Percentiles rank a stretch among this genome's conserved stretches.
Conservation (phyloP, 257 asterid species). For the Solanum pinnatisectum region DNA sequence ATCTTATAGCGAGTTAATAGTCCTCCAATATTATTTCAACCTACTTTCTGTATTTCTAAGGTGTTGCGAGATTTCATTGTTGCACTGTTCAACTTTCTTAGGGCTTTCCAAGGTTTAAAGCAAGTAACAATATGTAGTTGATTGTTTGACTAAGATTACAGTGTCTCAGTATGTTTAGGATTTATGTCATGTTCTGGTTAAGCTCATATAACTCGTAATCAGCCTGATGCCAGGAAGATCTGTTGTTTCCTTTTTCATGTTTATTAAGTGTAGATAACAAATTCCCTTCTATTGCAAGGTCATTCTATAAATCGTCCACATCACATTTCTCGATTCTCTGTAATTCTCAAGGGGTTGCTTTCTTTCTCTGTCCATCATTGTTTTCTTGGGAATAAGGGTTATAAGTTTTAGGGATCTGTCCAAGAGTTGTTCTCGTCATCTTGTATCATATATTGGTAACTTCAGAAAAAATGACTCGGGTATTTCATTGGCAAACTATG, state of each 20-base stretch:
- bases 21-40: neutral
- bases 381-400: neutral
- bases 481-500: neutral
- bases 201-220: neutral
- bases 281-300: neutral
- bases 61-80: neutral
- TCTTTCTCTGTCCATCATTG: neutral
- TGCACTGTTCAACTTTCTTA: neutral
- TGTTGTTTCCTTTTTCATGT: neutral
- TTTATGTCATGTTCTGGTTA: neutral
- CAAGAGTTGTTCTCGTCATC: neutral
- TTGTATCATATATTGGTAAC: neutral
- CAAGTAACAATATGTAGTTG: neutral
- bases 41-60: neutral
- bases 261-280: neutral
- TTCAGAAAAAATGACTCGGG: neutral
- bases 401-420: neutral
- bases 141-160: neutral
- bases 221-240: neutral
- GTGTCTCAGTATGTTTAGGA: neutral
- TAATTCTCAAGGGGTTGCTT: neutral
- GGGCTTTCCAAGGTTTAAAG: neutral
- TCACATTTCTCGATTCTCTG: neutral
- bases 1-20: neutral
- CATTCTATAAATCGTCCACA: neutral